These are phyloP conservation scores for Lactifluus volemus DNA, from an alignment of 768 basidiomycete species.

Conservation along the genomic window DNA sequence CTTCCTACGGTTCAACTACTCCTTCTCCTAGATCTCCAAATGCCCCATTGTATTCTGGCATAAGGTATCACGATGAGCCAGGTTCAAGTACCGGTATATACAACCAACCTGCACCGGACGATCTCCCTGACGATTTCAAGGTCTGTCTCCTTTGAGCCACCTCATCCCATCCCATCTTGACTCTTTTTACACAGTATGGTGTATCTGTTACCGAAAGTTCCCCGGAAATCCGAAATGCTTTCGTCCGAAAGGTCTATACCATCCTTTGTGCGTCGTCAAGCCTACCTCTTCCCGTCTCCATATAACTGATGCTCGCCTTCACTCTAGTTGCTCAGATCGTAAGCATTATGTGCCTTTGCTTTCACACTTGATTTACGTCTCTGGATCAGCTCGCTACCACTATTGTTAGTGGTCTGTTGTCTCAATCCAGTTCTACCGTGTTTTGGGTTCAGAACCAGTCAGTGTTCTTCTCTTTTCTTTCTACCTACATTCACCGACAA, in stretches of 20 bases:
- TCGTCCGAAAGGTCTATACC: conserved; percentile 85
- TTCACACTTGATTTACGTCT: conserved; percentile 3
- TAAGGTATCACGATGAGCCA: conserved; percentile 20
- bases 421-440: conserved; percentile 49
- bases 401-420: conserved; percentile 65
- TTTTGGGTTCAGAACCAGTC: conserved; percentile 68
- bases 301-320: neutral
- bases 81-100: conserved; percentile 45
- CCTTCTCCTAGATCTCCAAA: conserved; percentile 30
- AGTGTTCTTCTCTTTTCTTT: conserved; percentile 23
- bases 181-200: conserved; percentile 49
- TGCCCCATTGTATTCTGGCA: conserved; percentile 48
- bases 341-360: conserved; percentile 20
- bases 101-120: conserved; percentile 65
- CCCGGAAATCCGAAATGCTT: conserved; percentile 70
- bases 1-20: conserved; percentile 42
- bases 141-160: conserved; percentile 30
- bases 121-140: conserved; percentile 92
- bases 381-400: conserved; percentile 55
- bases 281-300: neutral
- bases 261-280: conserved; percentile 62
- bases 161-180: conserved; percentile 12
- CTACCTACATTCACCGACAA: neutral
- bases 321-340: conserved; percentile 64
- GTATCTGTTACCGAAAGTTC: conserved; percentile 72